A percentile compares a stretch with the other conserved stretches of the same genome.
phyloP scores from a whole-genome alignment of 306 rosid species.

The Citrullus colocynthis region DNA sequence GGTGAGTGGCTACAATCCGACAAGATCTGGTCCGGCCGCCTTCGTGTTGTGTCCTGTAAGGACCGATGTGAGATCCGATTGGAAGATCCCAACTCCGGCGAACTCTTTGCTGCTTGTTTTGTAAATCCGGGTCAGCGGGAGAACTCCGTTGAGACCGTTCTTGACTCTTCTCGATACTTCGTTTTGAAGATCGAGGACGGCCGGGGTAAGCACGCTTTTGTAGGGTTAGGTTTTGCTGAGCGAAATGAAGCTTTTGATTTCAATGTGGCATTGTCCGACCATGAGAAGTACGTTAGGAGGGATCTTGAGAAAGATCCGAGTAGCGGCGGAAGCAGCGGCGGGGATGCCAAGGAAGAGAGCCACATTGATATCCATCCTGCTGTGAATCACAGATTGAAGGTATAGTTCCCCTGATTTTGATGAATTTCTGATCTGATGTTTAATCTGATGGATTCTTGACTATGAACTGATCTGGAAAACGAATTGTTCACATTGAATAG shows the following conservation, averaged over 20 bases:
- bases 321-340: conserved; percentile 1
- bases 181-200: conserved; percentile 98
- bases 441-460: neutral
- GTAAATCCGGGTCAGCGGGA: conserved; percentile 85
- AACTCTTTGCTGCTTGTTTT: conserved; percentile 92
- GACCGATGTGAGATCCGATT: conserved; percentile 97
- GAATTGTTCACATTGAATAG: neutral
- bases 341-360: conserved; percentile 37
- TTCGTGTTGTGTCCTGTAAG: conserved; percentile 76
- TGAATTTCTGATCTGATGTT: too few relatives aligned
- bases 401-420: neutral
- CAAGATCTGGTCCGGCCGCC: conserved; percentile 95
- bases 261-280: conserved; percentile 94
- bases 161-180: conserved; percentile 92
- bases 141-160: conserved; percentile 70
- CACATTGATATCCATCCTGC: conserved; percentile 92
- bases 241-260: conserved; percentile 95
- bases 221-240: conserved; percentile 84
- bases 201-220: conserved; percentile 78
- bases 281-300: conserved; percentile 75
- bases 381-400: conserved; percentile 91
- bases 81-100: conserved; percentile 83
- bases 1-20: conserved; percentile 99
- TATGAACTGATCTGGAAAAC: neutral
- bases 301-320: conserved; percentile 57